These are phyloP conservation scores for Bodo saltans DNA, from an alignment of 78 protist genomes.

Conservation along the genomic window DNA sequence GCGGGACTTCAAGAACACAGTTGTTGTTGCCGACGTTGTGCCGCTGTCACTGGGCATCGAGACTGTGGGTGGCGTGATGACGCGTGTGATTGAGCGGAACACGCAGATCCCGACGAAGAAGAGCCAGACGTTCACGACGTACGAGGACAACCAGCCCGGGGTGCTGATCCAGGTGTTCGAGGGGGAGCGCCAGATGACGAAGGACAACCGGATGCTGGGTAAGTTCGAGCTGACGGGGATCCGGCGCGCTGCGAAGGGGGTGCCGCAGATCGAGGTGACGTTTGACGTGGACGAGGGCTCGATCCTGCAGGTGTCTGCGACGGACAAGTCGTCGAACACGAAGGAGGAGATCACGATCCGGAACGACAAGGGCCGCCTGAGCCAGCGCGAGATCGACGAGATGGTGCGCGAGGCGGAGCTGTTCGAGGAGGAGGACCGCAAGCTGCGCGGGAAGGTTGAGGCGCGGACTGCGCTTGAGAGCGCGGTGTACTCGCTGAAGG, in stretches of 20 bases:
- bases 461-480: conserved; percentile 48
- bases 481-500: conserved; percentile 51
- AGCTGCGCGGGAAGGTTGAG: conserved; percentile 68
- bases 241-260: conserved; percentile 89
- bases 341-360: conserved; percentile 83
- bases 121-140: conserved; percentile 91
- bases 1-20: conserved; percentile 26
- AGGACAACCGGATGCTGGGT: conserved; percentile 89
- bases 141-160: conserved; percentile 79
- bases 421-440: conserved; percentile 81
- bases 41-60: conserved; percentile 99
- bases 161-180: conserved; percentile 93
- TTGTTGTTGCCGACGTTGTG: conserved; percentile 91
- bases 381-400: conserved; percentile 85
- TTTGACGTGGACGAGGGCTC: conserved; percentile 44
- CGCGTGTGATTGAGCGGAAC: conserved; percentile 92
- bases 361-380: conserved; percentile 91
- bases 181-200: conserved; percentile 79
- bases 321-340: conserved; percentile 82
- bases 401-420: conserved; percentile 90
- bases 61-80: conserved; percentile 99
- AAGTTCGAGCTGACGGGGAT: conserved; percentile 84
- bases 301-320: conserved; percentile 89
- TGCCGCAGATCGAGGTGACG: conserved; percentile 88
- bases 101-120: conserved; percentile 96